Conservation (phyloP, 1,284 basidiomycete genomes). For the Anthracocystis walkeri region DNA sequence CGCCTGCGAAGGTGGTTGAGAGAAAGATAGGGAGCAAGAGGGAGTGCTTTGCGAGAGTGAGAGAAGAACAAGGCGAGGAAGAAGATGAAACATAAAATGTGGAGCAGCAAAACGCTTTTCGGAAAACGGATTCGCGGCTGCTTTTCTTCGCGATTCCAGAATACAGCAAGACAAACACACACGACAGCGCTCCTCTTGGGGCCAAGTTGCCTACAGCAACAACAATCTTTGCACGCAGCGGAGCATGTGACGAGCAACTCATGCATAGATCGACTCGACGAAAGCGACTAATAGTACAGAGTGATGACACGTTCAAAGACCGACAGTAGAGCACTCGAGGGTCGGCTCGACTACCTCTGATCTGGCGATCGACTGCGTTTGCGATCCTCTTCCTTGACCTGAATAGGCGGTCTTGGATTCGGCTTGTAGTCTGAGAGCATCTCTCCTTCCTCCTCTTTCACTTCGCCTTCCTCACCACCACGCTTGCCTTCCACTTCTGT, state of each 20-base stretch:
- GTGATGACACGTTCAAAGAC: background rate
- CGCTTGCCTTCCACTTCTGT: conserved; percentile 17
- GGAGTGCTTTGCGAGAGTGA: background rate
- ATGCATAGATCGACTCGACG: conserved; percentile 1
- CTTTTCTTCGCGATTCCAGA: conserved; percentile 8
- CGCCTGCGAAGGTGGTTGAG: too few species aligned
- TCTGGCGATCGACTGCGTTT: conserved; percentile 48
- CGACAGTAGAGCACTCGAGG: background rate
- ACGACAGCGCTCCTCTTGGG: background rate
- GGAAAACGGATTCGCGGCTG: conserved; percentile 16
- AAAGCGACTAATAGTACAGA: conserved; percentile 21
- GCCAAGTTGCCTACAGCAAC: background rate
- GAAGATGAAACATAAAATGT: conserved; percentile 18
- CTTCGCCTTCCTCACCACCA: conserved; percentile 37
- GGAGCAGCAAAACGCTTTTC: conserved; percentile 17
- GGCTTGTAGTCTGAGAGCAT: conserved; percentile 23
- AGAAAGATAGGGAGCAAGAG: too few species aligned
- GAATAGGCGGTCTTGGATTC: conserved; percentile 12
- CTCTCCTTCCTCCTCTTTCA: conserved; percentile 40
- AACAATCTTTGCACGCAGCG: too few species aligned
- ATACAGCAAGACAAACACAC: background rate
- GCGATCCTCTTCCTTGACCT: conserved; percentile 41
- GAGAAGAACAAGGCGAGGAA: background rate
- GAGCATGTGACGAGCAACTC: background rate
- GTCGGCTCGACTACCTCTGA: conserved; percentile 6